A percentile compares a stretch with the other conserved stretches of the same genome.
phyloP scores from a whole-genome alignment of 257 asterid genomes.

The Voacanga thouarsii region DNA sequence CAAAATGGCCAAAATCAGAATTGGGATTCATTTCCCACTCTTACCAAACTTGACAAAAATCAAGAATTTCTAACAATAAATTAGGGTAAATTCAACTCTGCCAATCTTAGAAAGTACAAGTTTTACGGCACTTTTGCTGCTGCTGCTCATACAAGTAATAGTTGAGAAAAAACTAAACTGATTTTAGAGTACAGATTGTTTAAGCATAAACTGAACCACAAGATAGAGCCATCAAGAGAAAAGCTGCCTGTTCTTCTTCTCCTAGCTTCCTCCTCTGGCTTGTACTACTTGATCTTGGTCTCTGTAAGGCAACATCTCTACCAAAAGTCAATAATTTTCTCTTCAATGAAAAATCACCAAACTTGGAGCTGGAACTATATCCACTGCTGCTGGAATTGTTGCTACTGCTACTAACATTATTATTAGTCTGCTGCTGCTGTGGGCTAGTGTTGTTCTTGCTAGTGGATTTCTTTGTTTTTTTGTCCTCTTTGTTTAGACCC shows the following conservation, averaged over 20 bases:
- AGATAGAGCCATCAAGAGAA: slow-evolving; percentile 78
- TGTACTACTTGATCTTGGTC: slow-evolving; percentile 55
- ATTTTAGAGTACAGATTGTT: background rate
- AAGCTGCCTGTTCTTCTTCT: slow-evolving; percentile 88
- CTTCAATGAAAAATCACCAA: slow-evolving; percentile 37
- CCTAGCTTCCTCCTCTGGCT: slow-evolving; percentile 64
- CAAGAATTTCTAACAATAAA: background rate
- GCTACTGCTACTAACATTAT: slow-evolving; percentile 22
- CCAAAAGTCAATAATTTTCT: slow-evolving; percentile 56
- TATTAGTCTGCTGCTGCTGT: slow-evolving; percentile 19
- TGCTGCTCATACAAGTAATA: background rate
- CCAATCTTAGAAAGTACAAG: background rate
- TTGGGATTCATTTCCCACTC: background rate
- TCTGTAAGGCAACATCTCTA: slow-evolving; percentile 62
- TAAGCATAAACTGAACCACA: slow-evolving; percentile 88
- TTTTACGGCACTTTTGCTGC: background rate
- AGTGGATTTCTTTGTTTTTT: slow-evolving; percentile 55
- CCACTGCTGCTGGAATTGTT: slow-evolving; percentile 60
- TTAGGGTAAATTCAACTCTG: background rate
- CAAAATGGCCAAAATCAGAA: background rate
- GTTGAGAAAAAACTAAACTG: background rate
- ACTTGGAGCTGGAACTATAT: slow-evolving; percentile 32
- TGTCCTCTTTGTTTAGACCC: slow-evolving; percentile 68
- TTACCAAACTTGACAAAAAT: background rate
- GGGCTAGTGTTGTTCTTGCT: slow-evolving; percentile 16